Evolutionary conservation across 1,139 yeast genomes (phyloP), one percentile per base, ranked within the genome.

Genomic region (Suhomyces wounanorum): DNA sequence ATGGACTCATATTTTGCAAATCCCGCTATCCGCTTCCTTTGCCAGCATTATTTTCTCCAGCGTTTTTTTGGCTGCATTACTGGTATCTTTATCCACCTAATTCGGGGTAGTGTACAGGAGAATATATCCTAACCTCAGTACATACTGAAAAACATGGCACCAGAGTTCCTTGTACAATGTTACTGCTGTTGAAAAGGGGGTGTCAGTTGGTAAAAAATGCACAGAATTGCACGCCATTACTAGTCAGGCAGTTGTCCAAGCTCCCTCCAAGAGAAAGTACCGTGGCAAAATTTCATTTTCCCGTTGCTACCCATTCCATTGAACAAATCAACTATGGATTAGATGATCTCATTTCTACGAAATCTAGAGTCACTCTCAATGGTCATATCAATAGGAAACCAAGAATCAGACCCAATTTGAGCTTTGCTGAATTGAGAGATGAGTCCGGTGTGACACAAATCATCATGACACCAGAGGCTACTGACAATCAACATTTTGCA

Each of bases 311-410:
- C 1, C 73, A 71, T 53, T 59, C 68, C 8, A 61, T 76, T 31
- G 43, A 43, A 28, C 59, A 57, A 18, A 55, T 72, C 9, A 49
- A 58, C 17, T 44, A 38, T 16, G 31, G 44, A 17, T 18, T 49
- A 11, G 43, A 63, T 13, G 61, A 57, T 9, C 25, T 33, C n/a
- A 17, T 59, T 48, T 23, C 52, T 48, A n/a, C 50, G 45, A 16
- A 50, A 36, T 31, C 53, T 47, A 30, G 28, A 42, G 69, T 79
- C 10, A 69, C 74, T 1, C 60, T 89, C 18, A 81, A 87, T 60
- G 98, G 98, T 0, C 95, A 96, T 88, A 78, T 92, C 23, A 83
- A 89, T 60, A 76, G 81, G 38, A 85, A 85, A 57, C 94, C 96
- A 0, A 78, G 78, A 46, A 59, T 72, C 3, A 62, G 70, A 62